Conservation (phyloP, 2,329 filamentous ascomycete species). For the Cercospora canescens region DNA sequence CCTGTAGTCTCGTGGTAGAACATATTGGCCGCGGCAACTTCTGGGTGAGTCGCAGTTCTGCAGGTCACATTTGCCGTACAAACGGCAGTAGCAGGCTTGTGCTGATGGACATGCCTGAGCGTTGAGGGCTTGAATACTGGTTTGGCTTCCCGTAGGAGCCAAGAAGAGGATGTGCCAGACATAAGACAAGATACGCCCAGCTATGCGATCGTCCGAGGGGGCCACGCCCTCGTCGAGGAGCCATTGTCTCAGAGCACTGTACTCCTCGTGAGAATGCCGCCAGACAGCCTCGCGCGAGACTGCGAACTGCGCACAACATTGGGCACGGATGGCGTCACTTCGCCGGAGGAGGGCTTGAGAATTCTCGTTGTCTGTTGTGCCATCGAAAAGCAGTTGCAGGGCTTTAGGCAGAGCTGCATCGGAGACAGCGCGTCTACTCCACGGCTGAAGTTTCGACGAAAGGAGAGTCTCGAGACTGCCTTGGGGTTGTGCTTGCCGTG, state of each 20-base stretch:
- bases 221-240: constrained; percentile 45
- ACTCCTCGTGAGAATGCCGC: constrained; percentile 52
- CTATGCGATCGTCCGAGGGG: constrained; percentile 42
- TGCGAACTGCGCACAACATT: constrained; percentile 59
- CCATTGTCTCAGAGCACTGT: constrained; percentile 55
- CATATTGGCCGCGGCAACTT: constrained; percentile 43
- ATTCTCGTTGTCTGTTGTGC: constrained; percentile 10
- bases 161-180: constrained; percentile 53
- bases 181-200: constrained; percentile 50
- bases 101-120: constrained; percentile 40
- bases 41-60: constrained; percentile 31
- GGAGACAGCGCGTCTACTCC: constrained; percentile 37
- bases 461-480: constrained; percentile 41
- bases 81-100: constrained; percentile 46
- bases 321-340: constrained; percentile 24
- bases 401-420: constrained; percentile 28
- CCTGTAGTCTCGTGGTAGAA: constrained; percentile 38
- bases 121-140: constrained; percentile 43
- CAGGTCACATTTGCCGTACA: constrained; percentile 44
- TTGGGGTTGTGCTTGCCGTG: constrained; percentile 40
- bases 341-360: constrained; percentile 45
- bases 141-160: constrained; percentile 19
- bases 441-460: constrained; percentile 42
- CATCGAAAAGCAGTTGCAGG: constrained; percentile 29
- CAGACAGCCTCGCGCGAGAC: constrained; percentile 51